Conservation (phyloP, 345 rosid species). For the Eucalyptus regnans region DNA sequence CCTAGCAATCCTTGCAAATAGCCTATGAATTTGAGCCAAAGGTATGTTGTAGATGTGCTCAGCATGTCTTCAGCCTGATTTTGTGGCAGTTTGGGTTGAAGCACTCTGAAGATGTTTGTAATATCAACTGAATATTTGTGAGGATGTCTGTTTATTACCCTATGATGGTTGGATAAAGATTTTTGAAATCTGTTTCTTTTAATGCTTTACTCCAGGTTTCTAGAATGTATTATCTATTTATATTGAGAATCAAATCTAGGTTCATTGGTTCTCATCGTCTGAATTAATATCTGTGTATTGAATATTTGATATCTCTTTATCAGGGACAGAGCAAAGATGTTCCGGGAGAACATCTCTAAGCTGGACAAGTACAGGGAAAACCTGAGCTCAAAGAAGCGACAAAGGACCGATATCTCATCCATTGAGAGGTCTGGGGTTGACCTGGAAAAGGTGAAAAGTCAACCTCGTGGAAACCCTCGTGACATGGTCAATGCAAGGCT, state of each 20-base stretch:
- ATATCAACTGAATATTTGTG: background rate
- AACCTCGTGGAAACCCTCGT: slow-evolving; percentile 46
- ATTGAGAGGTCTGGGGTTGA: slow-evolving; percentile 54
- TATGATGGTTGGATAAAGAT: background rate
- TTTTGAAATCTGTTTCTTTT: background rate
- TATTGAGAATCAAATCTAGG: background rate
- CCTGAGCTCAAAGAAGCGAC: slow-evolving; percentile 68
- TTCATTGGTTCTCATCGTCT: background rate
- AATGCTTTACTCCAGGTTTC: background rate
- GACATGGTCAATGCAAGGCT: slow-evolving; percentile 48
- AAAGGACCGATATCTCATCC: slow-evolving; percentile 40
- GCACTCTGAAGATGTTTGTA: background rate
- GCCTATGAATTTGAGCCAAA: background rate
- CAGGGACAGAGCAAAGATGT: slow-evolving; percentile 70
- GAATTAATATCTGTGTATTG: background rate
- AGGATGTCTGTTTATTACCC: background rate
- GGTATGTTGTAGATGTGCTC: background rate
- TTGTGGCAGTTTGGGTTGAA: background rate
- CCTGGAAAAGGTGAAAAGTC: slow-evolving; percentile 50
- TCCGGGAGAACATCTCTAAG: slow-evolving; percentile 51
- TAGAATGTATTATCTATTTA: background rate
- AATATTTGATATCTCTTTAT: slow-evolving; percentile 4
- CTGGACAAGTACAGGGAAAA: slow-evolving; percentile 63
- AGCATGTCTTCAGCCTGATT: background rate
- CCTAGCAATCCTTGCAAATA: background rate